Conservation (phyloP, 2,329 filamentous ascomycete genomes). For the Pleomassaria siparia region DNA sequence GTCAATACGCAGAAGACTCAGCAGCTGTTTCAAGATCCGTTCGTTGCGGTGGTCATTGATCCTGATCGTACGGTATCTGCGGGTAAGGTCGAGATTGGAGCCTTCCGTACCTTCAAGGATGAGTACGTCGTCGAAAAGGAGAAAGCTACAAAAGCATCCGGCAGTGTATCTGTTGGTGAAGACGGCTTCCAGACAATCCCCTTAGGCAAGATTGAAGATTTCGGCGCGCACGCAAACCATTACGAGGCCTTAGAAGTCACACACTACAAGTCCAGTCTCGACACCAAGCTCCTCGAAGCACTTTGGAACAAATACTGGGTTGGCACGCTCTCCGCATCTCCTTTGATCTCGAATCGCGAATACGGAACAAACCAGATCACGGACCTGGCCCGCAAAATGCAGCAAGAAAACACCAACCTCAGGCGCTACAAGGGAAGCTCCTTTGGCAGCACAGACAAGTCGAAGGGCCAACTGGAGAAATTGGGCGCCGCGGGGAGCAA, state of each 20-base stretch:
- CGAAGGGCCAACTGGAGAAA: conserved; percentile 55
- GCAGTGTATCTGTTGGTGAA: conserved; percentile 41
- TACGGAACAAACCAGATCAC: conserved; percentile 90
- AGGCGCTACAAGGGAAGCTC: conserved; percentile 31
- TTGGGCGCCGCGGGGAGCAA: conserved; percentile 55
- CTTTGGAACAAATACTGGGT: conserved; percentile 99
- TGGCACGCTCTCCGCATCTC: conserved; percentile 87
- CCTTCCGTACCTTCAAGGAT: conserved; percentile 87
- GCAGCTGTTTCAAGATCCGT: conserved; percentile 84
- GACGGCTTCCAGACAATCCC: conserved; percentile 78
- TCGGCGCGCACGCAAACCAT: conserved; percentile 84
- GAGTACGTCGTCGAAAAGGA: conserved; percentile 57
- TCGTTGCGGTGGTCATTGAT: conserved; percentile 94
- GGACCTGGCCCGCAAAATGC: conserved; percentile 82
- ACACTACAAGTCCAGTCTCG: conserved; percentile 91
- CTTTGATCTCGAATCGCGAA: conserved; percentile 87
- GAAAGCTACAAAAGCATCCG: conserved; percentile 35
- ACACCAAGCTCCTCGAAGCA: conserved; percentile 80
- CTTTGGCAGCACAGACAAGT: conserved; percentile 20
- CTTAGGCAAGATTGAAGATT: conserved; percentile 91
- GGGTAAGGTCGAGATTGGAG: conserved; percentile 95
- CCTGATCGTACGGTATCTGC: conserved; percentile 93
- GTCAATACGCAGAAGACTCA: conserved; percentile 85
- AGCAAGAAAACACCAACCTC: conserved; percentile 58
- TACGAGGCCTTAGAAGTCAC: conserved; percentile 93